Conservation (phyloP, 169 alveolate genomes). For the Eimeria acervulina region DNA sequence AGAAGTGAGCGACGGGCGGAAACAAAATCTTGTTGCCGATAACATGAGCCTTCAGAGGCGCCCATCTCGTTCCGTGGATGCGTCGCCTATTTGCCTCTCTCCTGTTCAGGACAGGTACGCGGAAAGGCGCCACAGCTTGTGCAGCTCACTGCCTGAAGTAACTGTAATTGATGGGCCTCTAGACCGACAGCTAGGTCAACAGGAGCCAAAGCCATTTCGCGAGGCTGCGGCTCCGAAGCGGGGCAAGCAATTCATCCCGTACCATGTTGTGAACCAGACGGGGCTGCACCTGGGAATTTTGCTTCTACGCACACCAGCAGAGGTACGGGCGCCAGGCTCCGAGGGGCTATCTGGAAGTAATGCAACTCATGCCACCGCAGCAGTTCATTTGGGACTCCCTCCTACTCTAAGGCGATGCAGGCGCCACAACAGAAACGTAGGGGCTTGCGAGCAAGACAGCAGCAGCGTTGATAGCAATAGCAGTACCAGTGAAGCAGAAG, state of each 20-base stretch:
- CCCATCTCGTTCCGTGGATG: slow-evolving; percentile 29
- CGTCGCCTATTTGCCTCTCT: neutral
- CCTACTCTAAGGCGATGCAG: slow-evolving; percentile 37
- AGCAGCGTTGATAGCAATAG: slow-evolving; percentile 37
- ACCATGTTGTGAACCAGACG: slow-evolving; percentile 74
- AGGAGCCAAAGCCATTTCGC: slow-evolving; percentile 12
- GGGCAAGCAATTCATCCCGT: slow-evolving; percentile 60
- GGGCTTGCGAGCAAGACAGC: neutral
- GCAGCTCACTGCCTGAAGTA: neutral
- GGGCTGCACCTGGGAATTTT: slow-evolving; percentile 72
- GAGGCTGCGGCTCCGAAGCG: slow-evolving; percentile 52
- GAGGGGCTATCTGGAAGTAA: neutral
- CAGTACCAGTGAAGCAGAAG: slow-evolving; percentile 71
- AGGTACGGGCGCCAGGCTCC: neutral
- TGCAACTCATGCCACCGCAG: neutral
- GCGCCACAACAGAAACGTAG: slow-evolving; percentile 25
- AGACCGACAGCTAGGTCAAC: neutral
- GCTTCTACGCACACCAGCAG: slow-evolving; percentile 14
- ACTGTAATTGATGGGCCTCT: neutral
- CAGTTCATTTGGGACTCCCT: slow-evolving; percentile 40
- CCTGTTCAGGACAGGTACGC: neutral
- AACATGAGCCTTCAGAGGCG: neutral
- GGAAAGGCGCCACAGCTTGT: neutral
- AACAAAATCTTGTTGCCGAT: neutral
- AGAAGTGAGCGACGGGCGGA: neutral